Percentiles rank a stretch among this genome's conserved stretches.
phyloP scores from a whole-genome alignment of 208 protist species.

The Leptomonas seymouri region DNA sequence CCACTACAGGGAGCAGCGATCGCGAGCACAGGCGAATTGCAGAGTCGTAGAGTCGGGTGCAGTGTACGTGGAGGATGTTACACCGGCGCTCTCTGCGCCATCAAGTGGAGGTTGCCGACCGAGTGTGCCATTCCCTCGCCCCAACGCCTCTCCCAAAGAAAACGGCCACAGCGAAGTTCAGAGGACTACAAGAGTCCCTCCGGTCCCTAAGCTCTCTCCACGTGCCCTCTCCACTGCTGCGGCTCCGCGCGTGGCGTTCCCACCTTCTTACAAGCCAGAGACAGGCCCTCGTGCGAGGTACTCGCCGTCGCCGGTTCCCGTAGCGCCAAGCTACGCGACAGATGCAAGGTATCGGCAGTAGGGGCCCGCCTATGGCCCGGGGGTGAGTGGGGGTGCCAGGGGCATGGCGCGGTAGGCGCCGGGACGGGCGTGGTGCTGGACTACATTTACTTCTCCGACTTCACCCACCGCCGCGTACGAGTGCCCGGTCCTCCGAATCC shows the following conservation, averaged over 20 bases:
- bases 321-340: conserved; percentile 6
- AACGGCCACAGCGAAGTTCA: neutral
- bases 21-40: neutral
- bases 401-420: too few species aligned
- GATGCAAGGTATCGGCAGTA: too few species aligned
- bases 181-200: neutral
- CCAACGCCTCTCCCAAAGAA: too few species aligned
- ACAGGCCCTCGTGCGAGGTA: neutral
- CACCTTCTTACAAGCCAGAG: neutral
- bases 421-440: neutral
- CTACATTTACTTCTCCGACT: neutral
- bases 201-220: neutral
- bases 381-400: too few species aligned
- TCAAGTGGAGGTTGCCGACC: neutral
- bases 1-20: conserved; percentile 15
- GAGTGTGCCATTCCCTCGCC: neutral
- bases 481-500: too few species aligned
- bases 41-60: neutral
- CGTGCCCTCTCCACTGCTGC: neutral
- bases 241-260: neutral
- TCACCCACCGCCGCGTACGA: neutral
- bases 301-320: conserved; percentile 6
- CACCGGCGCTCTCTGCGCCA: conserved; percentile 10
- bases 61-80: conserved; percentile 7
- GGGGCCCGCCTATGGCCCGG: too few species aligned